Evolutionary conservation across 2,329 filamentous ascomycete species (phyloP), one percentile per base, ranked within the genome.

Genomic region (Fusarium annulatum): DNA sequence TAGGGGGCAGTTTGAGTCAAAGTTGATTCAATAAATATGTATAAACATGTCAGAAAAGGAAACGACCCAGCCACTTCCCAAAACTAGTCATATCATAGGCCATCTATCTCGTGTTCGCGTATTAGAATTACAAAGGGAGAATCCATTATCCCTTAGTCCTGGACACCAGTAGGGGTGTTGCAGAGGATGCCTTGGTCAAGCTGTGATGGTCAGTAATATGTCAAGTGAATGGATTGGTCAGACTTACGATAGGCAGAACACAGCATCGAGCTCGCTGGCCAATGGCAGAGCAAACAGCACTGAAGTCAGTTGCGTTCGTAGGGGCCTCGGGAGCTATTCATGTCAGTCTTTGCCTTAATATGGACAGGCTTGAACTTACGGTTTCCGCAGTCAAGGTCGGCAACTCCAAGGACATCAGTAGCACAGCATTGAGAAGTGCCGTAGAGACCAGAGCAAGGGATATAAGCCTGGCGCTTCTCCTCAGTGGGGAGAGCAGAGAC

Each of bases 191-290:
- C 79, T 70, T 83, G 81, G 21, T 79, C 76, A 67, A 83, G 74
- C 75, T 77, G 7, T 6, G 3, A 2, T 1, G 14, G 15, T 72
- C 15, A 73, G 67, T 21, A 41, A 7, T 19, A 3, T 1, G 7
- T 15, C 1, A 18, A 21, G 11, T 15, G 9, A 14, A 18, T 11
- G 0, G 0, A 9, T 2, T 4, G 3, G 1, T 9, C 3, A 12
- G 18, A 72, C 76, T 63, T 45, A 76, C 76, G 14, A 90, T 83
- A 12, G 88, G 88, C 23, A 90, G 72, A 18, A 86, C 79, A 73
- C 89, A 91, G 85, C 89, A 90, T 75, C 87, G 87, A 64, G 88
- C 88, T 68, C 85, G 85, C 81, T 89, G 88, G 58, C 88, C 87
- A 9, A 83, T 82, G 9, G 74, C 82, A 5, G 87, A 60, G 76